phyloP scores from a whole-genome alignment of 2,329 filamentous ascomycete species.

The Colletotrichum gloeosporioides region DNA sequence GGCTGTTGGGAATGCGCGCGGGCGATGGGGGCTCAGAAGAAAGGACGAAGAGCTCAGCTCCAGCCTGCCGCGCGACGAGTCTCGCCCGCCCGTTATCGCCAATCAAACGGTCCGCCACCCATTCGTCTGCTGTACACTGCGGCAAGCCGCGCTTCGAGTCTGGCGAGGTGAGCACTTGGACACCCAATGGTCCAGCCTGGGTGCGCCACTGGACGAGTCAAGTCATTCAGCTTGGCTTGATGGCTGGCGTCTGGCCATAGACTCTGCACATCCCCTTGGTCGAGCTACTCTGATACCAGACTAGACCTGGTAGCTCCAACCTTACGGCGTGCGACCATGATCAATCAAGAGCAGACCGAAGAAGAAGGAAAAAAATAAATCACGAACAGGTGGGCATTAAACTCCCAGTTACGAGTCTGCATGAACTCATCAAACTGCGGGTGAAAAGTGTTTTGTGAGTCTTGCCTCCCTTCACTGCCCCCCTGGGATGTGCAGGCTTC shows the following conservation, averaged over 20 bases:
- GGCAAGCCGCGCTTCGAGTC: neutral
- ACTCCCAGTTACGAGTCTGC: neutral
- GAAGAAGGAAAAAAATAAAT: neutral
- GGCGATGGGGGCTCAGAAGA: neutral
- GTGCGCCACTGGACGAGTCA: neutral
- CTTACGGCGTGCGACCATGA: neutral
- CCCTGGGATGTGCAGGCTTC: neutral
- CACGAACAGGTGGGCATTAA: neutral
- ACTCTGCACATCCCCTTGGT: neutral
- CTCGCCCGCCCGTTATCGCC: neutral
- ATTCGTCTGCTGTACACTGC: neutral
- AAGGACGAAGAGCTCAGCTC: neutral
- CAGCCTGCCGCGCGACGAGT: neutral
- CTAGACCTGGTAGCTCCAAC: neutral
- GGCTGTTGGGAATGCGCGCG: neutral
- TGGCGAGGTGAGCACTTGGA: neutral
- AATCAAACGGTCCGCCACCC: neutral
- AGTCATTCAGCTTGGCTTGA: slow-evolving; percentile 9
- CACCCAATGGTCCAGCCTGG: neutral
- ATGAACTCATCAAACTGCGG: slow-evolving; percentile 1
- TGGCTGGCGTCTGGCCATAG: slow-evolving; percentile 5
- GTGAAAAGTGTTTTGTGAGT: neutral
- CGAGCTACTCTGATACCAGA: neutral
- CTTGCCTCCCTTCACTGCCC: neutral
- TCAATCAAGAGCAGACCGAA: neutral